A percentile compares a stretch with the other conserved stretches of the same genome.
These are phyloP conservation scores for Thermoascus crustaceus DNA, from an alignment of 2,329 filamentous ascomycete genomes.

Conservation along the genomic window DNA sequence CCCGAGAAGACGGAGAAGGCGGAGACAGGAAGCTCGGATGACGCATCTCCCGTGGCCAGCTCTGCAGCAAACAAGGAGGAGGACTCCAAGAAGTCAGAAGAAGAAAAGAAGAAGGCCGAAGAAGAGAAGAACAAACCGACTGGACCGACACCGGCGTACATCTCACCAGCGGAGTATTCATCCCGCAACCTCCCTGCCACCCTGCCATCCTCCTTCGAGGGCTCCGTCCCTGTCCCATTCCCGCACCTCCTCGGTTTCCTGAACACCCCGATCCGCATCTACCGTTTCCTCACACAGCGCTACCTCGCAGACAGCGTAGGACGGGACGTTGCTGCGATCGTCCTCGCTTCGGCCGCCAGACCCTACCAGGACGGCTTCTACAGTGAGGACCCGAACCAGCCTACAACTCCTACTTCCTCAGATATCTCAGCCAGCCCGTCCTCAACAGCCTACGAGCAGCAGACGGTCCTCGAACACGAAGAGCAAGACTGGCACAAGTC, in stretches of 20 bases:
- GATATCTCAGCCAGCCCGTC: constrained; percentile 27
- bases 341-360: constrained; percentile 48
- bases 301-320: constrained; percentile 81
- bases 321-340: constrained; percentile 75
- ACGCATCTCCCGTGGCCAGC: constrained; percentile 20
- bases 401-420: constrained; percentile 28
- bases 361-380: constrained; percentile 29
- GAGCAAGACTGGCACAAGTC: constrained; percentile 79
- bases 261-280: constrained; percentile 78
- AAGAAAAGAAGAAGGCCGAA: constrained; percentile 47
- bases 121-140: constrained; percentile 38
- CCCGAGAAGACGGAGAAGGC: constrained; percentile 15
- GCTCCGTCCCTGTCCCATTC: constrained; percentile 64
- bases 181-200: constrained; percentile 55
- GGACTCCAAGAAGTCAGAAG: constrained; percentile 27
- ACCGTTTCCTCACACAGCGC: constrained; percentile 77
- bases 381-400: constrained; percentile 16
- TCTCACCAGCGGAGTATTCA: constrained; percentile 63
- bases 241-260: constrained; percentile 89
- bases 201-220: constrained; percentile 64
- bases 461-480: constrained; percentile 58
- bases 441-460: constrained; percentile 51
- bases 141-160: constrained; percentile 62
- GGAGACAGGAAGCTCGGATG: constrained; percentile 19
- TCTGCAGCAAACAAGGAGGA: constrained; percentile 11